Base-by-base conservation (phyloP, 345 rosid genomes). In the Camelina hispida region DNA sequence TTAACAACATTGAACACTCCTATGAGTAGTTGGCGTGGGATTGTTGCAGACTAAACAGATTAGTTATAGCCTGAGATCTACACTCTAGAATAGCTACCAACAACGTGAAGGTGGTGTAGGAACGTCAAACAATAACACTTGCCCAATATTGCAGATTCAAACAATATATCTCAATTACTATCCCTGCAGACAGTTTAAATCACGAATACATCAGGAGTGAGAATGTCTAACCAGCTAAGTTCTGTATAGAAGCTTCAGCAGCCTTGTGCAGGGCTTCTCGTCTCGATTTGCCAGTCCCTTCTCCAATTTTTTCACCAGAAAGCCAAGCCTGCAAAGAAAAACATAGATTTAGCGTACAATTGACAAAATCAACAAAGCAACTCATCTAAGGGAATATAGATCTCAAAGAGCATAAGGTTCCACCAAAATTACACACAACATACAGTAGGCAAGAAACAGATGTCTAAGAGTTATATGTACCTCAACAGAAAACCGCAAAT, bases 401-500 rank as follows among this genome's bases (percentile, higher is more conserved):
- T 67, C 58, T 38, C 44, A 50, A 65, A 59, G 61, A 32, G 57
- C 62, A 55, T 61, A 38, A 32, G 28, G 15, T 57, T 52, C 72
- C 50, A 48, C 68, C 35, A 54, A 71, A 42, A 37, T 35, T 2
- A 62, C 66, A 9, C 38, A 48, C 37, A 55, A 22, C 47, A 65
- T 42, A 40, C 62, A 37, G 22, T 43, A 51, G 43, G 52, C 12
- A 71, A 43, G 53, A 52, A 15, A 48, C 15, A 65, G 34, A 72
- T 50, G 62, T 46, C 46, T 73, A 69, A 64, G 73, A 68, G 58
- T 43, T 43, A 12, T 42, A 40, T 35, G 62, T 79, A 95, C 99
- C 99, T 95, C 98, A 81, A 86, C 65, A 23, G 85, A 86, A 80
- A 95, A 95, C 81, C 86, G 88, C 82, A 96, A 80, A 74, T 84